Evolutionary conservation across 306 rosid species (phyloP), one percentile per base, ranked within the genome.

Genomic region (Mimosa bimucronata): DNA sequence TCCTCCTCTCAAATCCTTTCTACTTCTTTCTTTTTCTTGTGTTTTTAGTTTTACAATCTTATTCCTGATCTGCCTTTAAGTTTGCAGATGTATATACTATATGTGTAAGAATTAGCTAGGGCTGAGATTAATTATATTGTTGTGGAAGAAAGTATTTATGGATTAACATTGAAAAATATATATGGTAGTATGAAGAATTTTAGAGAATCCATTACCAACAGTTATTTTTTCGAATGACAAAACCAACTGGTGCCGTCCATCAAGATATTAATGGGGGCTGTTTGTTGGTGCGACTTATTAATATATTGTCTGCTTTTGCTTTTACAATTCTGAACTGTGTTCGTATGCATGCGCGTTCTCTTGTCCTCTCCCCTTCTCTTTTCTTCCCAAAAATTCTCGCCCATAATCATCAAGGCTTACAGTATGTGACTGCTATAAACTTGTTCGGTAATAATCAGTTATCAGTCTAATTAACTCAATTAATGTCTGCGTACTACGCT

Each of bases 91-190:
- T 61, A 12, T 85, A 91, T 88, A 88, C 89, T 88, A 88, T 86
- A 86, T 71, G 88, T 88, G 86, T 55, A 81, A 83, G 60, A 28
- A 76, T 84, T 88, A 2, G 38, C 38, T 34, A 79, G 83, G 86
- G 60, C 76, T 81, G 86, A 77, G 77, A 80, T 83, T 55, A 84
- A 34, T 34, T 86, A 50, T 50, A 48, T 5, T 84, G 77, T 67
- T 78, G 74, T 34, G 83, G 85, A 67, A 62, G 23, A 82, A 66
- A 81, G 78, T 81, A 77, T 69, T 83, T 48, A 55, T 58, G 37
- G 64, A 14, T 28, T 31, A 65, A 60, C 73, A 79, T 88, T 84
- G 68, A 52, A 71, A 83, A 77, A 50, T 67, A 67, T 68, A 66
- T 75, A n/a, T 53, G 8, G 60, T 50, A 18, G 0, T 18, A 75